These are phyloP conservation scores for Poa pratensis DNA, from an alignment of 176 grass and related monocot species.

Conservation along the genomic window DNA sequence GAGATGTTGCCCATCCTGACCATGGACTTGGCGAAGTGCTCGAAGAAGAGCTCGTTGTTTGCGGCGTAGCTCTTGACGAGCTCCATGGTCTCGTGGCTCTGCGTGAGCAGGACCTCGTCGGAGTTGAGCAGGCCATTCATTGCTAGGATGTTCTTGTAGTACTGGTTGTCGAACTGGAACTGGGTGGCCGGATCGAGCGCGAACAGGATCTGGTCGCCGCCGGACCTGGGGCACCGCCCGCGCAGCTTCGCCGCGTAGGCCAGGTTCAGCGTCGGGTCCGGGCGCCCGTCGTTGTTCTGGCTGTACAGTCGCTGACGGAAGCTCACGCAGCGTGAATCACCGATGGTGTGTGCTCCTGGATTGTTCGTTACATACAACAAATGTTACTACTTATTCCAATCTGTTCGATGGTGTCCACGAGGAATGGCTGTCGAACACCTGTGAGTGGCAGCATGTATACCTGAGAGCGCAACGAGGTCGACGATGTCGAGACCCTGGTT, in stretches of 20 bases:
- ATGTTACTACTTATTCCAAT: not conserved
- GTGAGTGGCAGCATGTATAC: conserved; percentile 4
- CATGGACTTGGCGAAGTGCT: conserved; percentile 72
- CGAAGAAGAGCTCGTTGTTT: conserved; percentile 54
- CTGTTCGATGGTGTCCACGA: not conserved
- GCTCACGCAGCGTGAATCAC: conserved; percentile 62
- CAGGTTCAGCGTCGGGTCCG: conserved; percentile 56
- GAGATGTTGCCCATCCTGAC: conserved; percentile 79
- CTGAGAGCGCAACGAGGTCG: conserved; percentile 74
- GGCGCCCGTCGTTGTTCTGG: conserved; percentile 63
- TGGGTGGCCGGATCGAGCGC: conserved; percentile 52
- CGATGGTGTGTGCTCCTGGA: conserved; percentile 64
- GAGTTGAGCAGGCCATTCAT: conserved; percentile 66
- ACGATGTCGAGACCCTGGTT: conserved; percentile 69
- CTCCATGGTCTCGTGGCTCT: conserved; percentile 54
- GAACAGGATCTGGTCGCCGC: conserved; percentile 78
- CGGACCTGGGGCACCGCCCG: conserved; percentile 56
- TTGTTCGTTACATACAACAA: not conserved
- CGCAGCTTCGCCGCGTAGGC: conserved; percentile 60
- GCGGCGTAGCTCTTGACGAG: conserved; percentile 61
- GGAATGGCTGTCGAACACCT: not conserved
- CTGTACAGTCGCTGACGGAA: conserved; percentile 72
- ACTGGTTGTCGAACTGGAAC: conserved; percentile 71
- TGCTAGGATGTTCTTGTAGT: conserved; percentile 59
- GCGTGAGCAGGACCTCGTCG: conserved; percentile 74